Conservation (phyloP, 108 stramenopile genomes). For the Conticribra weissflogii region DNA sequence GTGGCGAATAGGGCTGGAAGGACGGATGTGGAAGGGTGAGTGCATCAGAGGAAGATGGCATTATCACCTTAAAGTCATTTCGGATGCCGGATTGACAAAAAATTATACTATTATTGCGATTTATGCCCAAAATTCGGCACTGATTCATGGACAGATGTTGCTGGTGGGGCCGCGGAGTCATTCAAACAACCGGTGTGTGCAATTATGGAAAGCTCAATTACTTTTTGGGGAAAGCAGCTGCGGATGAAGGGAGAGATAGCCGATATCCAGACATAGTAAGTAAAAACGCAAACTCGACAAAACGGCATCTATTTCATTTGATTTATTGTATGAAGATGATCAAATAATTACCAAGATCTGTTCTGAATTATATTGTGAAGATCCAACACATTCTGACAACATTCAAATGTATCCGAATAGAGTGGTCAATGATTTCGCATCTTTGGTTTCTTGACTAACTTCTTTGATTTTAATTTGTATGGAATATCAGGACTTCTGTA, state of each 20-base stretch:
- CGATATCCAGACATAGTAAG: not conserved
- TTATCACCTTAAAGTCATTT: no score
- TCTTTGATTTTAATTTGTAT: not conserved
- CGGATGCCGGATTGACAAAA: not conserved
- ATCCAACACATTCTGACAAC: no score
- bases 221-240: not conserved
- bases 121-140: not conserved
- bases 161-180: conserved; percentile 10
- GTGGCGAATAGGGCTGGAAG: conserved; percentile 2
- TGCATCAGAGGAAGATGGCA: not conserved
- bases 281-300: no score
- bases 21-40: conserved; percentile 20
- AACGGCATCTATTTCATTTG: not conserved
- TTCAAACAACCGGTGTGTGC: conserved; percentile 13
- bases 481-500: not conserved
- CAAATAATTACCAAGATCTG: no score
- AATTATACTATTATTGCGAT: not conserved
- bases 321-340: no score
- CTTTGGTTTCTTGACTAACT: not conserved
- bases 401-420: no score
- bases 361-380: no score
- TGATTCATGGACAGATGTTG: no score
- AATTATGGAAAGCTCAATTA: not conserved
- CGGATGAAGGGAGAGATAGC: not conserved
- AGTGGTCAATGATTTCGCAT: no score